Conservation (phyloP, 2,329 filamentous ascomycete genomes). For the Aspergillus fructus region DNA sequence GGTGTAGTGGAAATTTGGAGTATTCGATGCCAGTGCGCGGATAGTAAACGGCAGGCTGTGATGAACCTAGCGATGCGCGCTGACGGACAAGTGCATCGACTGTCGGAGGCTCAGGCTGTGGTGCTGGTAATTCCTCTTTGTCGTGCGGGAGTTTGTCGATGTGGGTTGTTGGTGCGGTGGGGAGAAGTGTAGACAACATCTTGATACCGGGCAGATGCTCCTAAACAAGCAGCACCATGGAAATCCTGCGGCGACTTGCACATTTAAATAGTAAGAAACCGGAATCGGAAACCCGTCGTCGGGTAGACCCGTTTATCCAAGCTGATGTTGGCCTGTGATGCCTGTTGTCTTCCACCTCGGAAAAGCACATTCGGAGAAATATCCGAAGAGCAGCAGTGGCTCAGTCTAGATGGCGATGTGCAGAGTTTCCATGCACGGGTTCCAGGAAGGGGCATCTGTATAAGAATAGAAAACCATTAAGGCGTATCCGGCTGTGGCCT, state of each 20-base stretch:
- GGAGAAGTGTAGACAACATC: conserved; percentile 15
- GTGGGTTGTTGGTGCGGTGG: conserved; percentile 6
- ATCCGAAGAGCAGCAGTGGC: conserved; percentile 15
- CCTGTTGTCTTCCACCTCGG: neutral
- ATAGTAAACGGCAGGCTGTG: conserved; percentile 45
- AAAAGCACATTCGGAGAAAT: conserved; percentile 14
- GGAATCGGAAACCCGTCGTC: neutral
- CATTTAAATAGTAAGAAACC: neutral
- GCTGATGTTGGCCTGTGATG: neutral
- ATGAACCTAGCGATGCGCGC: conserved; percentile 34
- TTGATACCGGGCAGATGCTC: neutral
- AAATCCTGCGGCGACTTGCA: neutral
- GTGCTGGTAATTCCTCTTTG: neutral
- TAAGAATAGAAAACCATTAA: neutral
- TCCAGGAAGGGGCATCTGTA: neutral
- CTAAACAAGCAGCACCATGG: neutral
- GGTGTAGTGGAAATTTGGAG: conserved; percentile 48
- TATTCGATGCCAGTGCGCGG: conserved; percentile 46
- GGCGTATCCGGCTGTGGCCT: too few species aligned
- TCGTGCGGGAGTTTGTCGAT: conserved; percentile 6
- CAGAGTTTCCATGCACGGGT: neutral
- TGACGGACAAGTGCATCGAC: conserved; percentile 42
- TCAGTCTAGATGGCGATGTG: neutral
- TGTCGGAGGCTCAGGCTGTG: conserved; percentile 24
- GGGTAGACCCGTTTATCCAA: neutral